Conservation (phyloP, 495 filamentous ascomycete genomes). For the Sphaerosporella brunnea region DNA sequence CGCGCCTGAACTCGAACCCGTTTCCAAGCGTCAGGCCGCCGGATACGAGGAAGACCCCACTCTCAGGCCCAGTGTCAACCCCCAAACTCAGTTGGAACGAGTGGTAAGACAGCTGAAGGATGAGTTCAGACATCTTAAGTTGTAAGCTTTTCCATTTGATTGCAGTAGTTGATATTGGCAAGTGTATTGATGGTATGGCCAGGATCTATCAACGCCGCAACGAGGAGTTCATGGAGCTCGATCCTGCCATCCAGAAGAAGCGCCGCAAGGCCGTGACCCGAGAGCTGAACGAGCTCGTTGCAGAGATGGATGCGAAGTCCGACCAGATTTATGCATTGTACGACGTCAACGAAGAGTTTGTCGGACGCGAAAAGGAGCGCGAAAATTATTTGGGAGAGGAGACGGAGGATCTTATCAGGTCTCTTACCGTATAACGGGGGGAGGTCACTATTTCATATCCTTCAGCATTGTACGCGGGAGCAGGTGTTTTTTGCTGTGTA, state of each 20-base stretch:
- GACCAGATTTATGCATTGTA: slow-evolving; percentile 78
- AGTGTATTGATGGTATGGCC: background rate
- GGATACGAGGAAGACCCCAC: slow-evolving; percentile 23
- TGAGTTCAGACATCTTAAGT: slow-evolving; percentile 64
- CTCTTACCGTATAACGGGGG: background rate
- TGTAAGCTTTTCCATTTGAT: no score
- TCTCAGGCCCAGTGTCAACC: slow-evolving; percentile 17
- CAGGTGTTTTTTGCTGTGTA: no score
- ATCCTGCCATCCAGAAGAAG: slow-evolving; percentile 50
- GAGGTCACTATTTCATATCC: no score
- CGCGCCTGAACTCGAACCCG: slow-evolving; percentile 16
- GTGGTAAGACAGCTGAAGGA: slow-evolving; percentile 41
- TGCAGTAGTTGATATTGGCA: no score
- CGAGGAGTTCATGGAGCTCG: slow-evolving; percentile 36
- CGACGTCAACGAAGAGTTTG: slow-evolving; percentile 60
- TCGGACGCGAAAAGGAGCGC: background rate
- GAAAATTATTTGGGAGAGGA: slow-evolving; percentile 2
- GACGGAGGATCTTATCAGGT: slow-evolving; percentile 5
- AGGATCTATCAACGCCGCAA: slow-evolving; percentile 22
- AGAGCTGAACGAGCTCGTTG: slow-evolving; percentile 46
- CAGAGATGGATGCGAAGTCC: slow-evolving; percentile 56
- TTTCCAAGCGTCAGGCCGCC: slow-evolving; percentile 6
- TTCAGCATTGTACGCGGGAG: no score
- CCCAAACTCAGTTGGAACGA: slow-evolving; percentile 21
- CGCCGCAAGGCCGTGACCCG: slow-evolving; percentile 45